These are phyloP conservation scores for Liriodendron chinense DNA, from an alignment of 164 flowering plant species.

Conservation along the genomic window DNA sequence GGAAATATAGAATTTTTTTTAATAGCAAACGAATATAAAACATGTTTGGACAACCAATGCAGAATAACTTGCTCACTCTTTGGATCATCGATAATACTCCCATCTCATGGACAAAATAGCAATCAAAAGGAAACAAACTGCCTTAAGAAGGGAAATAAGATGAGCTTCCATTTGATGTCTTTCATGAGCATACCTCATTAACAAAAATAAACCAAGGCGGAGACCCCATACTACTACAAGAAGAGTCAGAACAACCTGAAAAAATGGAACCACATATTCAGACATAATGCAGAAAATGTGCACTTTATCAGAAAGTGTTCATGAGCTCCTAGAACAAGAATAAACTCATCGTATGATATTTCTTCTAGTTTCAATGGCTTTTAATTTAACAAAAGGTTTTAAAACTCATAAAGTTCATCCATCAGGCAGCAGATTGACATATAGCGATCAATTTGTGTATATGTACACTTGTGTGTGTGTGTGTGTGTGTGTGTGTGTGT, in stretches of 20 bases:
- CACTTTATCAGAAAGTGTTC: background rate
- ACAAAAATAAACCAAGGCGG: constrained; percentile 73
- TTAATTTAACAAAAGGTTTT: background rate
- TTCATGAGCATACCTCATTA: constrained; percentile 62
- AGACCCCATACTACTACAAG: constrained; percentile 86
- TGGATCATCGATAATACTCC: background rate
- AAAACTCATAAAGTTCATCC: too few relatives aligned
- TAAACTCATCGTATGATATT: background rate
- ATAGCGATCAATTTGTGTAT: too few relatives aligned
- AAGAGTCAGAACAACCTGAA: constrained; percentile 70
- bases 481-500: too few relatives aligned
- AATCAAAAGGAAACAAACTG: background rate
- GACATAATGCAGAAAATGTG: constrained; percentile 3
- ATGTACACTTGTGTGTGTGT: too few relatives aligned
- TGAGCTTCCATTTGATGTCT: background rate
- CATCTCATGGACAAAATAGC: background rate
- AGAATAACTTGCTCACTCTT: background rate
- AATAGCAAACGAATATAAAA: too few relatives aligned
- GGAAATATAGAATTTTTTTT: too few relatives aligned
- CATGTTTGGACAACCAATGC: background rate
- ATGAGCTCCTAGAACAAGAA: background rate
- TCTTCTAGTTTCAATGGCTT: background rate
- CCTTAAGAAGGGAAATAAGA: background rate
- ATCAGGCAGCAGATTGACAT: too few relatives aligned
- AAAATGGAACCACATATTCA: constrained; percentile 15